Evolutionary conservation across 441 rosid species (phyloP), one percentile per base, ranked within the genome.

Genomic region (Pelargonium cotyledonis): DNA sequence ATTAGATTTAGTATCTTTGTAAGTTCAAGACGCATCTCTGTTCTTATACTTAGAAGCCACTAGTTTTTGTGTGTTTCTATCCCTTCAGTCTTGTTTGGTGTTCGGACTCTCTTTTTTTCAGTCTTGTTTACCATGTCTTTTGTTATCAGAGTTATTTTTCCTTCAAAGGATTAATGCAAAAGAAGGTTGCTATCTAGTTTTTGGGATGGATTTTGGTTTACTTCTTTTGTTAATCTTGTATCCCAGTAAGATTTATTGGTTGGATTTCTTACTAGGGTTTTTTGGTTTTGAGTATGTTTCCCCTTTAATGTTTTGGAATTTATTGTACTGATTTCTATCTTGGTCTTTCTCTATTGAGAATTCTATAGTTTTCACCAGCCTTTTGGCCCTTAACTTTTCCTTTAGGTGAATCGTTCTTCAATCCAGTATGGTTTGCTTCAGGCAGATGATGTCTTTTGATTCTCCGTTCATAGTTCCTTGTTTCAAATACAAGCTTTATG

Each of bases 351-450:
- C 43, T 40, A 40, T 40, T 40, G 43, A 1, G 43, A 40, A 8
- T 40, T 40, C 43, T 40, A 40, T 40, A 7, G 43, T 23, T 31
- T 31, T 9, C 9, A 38, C 11, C 5, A 21, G 35, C 35, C 63
- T 60, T 60, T 60, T 60, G 63, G 35, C 7, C 35, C 43, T 40
- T 40, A 6, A 40, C 43, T 40, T 40, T 40, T 40, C 43, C 72
- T 67, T 74, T 41, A 58, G 11, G 47, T 74, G 53, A 55, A 69
- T 64, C 65, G 72, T 74, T 76, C 74, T 70, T 62, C 71, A 64
- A 31, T 43, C 73, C 76, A 68, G 44, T 71, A 72, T 66, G 23
- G 72, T 47, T 82, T 77, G 72, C 79, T 74, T 79, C 75, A 46
- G 23, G 63, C 16, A 64, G 64, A 73, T 61, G 70, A 46, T 67